Percentiles rank a stretch among this genome's conserved stretches.
Evolutionary conservation across 345 rosid genomes (phyloP).

Genomic region (Psidium guajava): DNA sequence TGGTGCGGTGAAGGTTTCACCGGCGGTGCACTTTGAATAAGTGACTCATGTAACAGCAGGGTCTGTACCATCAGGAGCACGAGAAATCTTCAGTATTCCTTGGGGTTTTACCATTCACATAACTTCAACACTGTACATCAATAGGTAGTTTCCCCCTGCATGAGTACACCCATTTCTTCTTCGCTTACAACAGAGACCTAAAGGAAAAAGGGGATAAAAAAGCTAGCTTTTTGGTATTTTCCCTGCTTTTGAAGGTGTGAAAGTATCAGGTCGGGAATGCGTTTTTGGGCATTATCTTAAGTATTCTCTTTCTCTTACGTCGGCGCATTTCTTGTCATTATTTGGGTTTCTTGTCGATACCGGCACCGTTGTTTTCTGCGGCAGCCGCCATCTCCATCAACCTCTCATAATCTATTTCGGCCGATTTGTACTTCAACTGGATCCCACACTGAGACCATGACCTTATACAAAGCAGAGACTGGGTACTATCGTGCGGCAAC

Average conservation of each 20-base stretch:
- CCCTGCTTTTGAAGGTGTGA: background rate
- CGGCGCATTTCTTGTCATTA: background rate
- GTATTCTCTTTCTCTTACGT: background rate
- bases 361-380: slow-evolving; percentile 17
- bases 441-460: slow-evolving; percentile 80
- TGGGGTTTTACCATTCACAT: background rate
- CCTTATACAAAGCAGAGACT: slow-evolving; percentile 60
- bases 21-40: background rate
- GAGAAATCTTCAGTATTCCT: background rate
- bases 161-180: background rate
- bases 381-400: slow-evolving; percentile 70
- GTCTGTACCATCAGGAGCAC: background rate
- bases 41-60: background rate
- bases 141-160: background rate
- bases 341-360: slow-evolving; percentile 49
- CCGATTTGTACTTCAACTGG: slow-evolving; percentile 58
- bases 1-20: background rate
- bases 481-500: slow-evolving; percentile 69
- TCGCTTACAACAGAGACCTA: background rate
- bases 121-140: background rate
- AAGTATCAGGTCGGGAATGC: background rate
- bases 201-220: background rate
- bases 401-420: slow-evolving; percentile 73
- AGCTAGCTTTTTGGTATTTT: background rate
- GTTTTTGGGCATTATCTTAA: background rate